Percentiles rank a stretch among this genome's conserved stretches.
These are phyloP conservation scores for Apiotrichum domesticum DNA, from an alignment of 1,284 basidiomycete species.

Conservation along the genomic window DNA sequence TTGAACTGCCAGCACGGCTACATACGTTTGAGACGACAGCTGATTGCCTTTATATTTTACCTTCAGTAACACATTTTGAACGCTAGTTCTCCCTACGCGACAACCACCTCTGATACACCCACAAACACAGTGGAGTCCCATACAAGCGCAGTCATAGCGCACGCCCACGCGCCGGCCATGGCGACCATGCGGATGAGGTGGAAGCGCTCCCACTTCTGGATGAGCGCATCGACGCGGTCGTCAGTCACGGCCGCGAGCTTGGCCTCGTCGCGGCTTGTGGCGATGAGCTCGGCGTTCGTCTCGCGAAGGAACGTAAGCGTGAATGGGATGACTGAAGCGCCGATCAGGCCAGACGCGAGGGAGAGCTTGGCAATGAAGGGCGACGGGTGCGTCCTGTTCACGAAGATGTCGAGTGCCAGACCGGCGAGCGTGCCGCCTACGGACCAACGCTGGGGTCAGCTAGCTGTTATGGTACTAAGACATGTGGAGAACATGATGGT, in stretches of 20 bases:
- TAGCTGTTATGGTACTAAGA: background rate
- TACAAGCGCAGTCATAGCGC: conserved; percentile 9
- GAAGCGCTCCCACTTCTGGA: conserved; percentile 19
- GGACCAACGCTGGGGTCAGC: conserved; percentile 8
- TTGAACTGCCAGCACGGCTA: too few relatives aligned
- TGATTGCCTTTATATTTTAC: too few relatives aligned
- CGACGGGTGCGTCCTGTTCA: conserved; percentile 16
- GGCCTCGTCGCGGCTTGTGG: conserved; percentile 4
- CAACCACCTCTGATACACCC: background rate
- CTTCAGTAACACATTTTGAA: too few relatives aligned
- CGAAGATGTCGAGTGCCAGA: conserved; percentile 12
- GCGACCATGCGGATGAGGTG: conserved; percentile 16
- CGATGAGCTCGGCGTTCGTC: conserved; percentile 20
- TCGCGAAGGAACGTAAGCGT: conserved; percentile 16
- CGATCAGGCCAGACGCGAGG: conserved; percentile 16
- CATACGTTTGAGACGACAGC: too few relatives aligned
- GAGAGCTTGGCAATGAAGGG: conserved; percentile 14
- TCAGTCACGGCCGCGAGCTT: background rate
- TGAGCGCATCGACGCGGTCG: conserved; percentile 13
- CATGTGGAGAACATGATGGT: background rate
- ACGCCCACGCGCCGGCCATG: conserved; percentile 6
- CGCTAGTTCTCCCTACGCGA: too few relatives aligned
- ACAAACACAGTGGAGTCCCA: conserved; percentile 1
- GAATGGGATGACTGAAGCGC: conserved; percentile 20
- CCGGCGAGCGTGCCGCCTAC: conserved; percentile 9